phyloP scores from a whole-genome alignment of 306 rosid species.

The barrel medic (Medicago truncatula) region DNA sequence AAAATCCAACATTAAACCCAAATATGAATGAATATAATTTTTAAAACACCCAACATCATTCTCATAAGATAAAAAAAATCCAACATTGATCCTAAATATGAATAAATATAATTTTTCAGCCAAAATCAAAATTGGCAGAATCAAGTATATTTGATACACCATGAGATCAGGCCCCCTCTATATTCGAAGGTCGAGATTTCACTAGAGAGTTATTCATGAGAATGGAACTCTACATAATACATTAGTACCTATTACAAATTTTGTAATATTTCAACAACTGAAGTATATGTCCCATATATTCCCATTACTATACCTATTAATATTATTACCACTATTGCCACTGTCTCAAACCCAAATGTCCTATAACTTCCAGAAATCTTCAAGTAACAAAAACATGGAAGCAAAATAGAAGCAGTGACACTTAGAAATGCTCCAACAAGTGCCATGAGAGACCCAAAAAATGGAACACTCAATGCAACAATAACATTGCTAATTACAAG shows the following conservation, averaged over 20 bases:
- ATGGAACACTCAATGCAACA: conserved; percentile 58
- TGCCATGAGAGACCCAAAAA: conserved; percentile 63
- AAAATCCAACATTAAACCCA: no score
- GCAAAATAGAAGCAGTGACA: conserved; percentile 61
- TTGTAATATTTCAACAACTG: conserved; percentile 50
- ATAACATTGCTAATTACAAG: conserved; percentile 57
- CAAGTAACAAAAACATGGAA: conserved; percentile 73
- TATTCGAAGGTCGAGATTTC: no score
- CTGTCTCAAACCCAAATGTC: conserved; percentile 44
- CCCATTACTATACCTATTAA: conserved; percentile 46
- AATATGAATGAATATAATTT: no score
- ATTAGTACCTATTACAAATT: conserved; percentile 10
- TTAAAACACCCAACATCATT: background rate
- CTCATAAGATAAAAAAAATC: background rate
- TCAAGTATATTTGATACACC: background rate
- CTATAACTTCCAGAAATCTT: conserved; percentile 63
- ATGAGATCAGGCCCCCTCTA: no score
- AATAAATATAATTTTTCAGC: background rate
- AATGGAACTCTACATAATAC: background rate
- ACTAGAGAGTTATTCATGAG: background rate
- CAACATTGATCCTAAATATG: background rate
- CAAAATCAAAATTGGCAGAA: background rate
- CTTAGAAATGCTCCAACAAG: conserved; percentile 72
- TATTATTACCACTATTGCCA: conserved; percentile 38
- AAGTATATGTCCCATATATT: conserved; percentile 59